These are phyloP conservation scores for Mallotus repandus DNA, from an alignment of 441 rosid species.

Conservation along the genomic window DNA sequence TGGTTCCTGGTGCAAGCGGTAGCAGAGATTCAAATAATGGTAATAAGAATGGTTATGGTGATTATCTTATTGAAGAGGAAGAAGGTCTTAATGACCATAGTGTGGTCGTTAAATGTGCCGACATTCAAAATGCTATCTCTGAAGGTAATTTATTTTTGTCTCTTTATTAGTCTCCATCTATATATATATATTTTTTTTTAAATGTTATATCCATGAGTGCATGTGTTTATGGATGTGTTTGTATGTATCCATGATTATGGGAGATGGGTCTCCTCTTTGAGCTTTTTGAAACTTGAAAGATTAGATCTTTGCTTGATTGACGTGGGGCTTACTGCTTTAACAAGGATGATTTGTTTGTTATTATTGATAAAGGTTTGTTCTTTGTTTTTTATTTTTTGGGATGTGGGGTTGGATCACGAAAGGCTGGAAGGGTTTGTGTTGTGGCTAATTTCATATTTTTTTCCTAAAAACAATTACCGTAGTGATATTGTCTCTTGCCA, in stretches of 20 bases:
- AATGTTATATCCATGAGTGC: background rate
- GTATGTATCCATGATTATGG: background rate
- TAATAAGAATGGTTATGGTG: constrained; percentile 57
- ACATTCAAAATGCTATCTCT: constrained; percentile 81
- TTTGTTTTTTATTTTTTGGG: background rate
- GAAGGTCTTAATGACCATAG: constrained; percentile 76
- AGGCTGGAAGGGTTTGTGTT: background rate
- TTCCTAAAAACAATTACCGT: background rate
- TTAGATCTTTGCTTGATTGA: constrained; percentile 12
- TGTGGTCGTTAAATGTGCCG: constrained; percentile 75
- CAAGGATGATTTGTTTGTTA: background rate
- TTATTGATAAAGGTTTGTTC: background rate
- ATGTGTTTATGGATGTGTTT: background rate
- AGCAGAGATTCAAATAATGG: constrained; percentile 15
- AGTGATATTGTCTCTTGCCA: background rate
- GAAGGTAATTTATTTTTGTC: constrained; percentile 46
- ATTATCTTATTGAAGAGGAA: constrained; percentile 82
- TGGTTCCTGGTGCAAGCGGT: constrained; percentile 33
- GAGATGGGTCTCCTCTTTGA: background rate
- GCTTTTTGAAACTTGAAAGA: background rate
- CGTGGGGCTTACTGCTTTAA: background rate
- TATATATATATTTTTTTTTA: background rate
- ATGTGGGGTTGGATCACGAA: background rate
- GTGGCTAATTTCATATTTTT: background rate
- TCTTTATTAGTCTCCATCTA: background rate